A percentile compares a stretch with the other conserved stretches of the same genome.
phyloP scores from a whole-genome alignment of 164 flowering plant species.

The Chloranthus sessilifolius region DNA sequence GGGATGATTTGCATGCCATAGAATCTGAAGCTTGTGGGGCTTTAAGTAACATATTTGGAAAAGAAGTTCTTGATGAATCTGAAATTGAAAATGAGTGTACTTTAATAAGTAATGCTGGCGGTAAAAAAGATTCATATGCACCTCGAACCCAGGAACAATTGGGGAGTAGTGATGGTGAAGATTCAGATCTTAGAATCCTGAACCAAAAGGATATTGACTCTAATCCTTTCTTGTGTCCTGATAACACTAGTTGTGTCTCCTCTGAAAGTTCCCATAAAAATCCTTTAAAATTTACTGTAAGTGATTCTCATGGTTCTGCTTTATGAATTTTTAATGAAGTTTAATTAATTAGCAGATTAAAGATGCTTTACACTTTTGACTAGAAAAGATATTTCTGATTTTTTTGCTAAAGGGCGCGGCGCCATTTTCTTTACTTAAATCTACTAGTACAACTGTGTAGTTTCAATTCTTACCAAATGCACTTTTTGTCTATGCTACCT shows the following conservation, averaged over 20 bases:
- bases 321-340: not conserved
- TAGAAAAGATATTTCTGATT: too few relatives aligned
- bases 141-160: conserved; percentile 15
- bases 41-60: conserved; percentile 44
- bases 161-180: conserved; percentile 50
- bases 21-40: conserved; percentile 83
- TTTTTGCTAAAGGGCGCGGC: too few relatives aligned
- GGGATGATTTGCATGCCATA: conserved; percentile 85
- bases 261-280: conserved; percentile 13
- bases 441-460: too few relatives aligned
- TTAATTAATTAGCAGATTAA: too few relatives aligned
- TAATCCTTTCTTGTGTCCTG: conserved; percentile 9
- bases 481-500: too few relatives aligned
- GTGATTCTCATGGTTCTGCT: not conserved
- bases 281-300: conserved; percentile 32
- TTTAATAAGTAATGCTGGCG: conserved; percentile 8
- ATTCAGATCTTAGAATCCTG: conserved; percentile 18
- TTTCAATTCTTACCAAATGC: too few relatives aligned
- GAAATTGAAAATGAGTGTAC: conserved; percentile 16
- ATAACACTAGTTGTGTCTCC: conserved; percentile 6
- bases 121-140: conserved; percentile 36
- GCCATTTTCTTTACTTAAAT: too few relatives aligned
- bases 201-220: conserved; percentile 8
- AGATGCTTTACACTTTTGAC: too few relatives aligned
- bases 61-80: conserved; percentile 18